phyloP scores from a whole-genome alignment of 805 yeast species.

The Kockiozyma suomiensis region DNA sequence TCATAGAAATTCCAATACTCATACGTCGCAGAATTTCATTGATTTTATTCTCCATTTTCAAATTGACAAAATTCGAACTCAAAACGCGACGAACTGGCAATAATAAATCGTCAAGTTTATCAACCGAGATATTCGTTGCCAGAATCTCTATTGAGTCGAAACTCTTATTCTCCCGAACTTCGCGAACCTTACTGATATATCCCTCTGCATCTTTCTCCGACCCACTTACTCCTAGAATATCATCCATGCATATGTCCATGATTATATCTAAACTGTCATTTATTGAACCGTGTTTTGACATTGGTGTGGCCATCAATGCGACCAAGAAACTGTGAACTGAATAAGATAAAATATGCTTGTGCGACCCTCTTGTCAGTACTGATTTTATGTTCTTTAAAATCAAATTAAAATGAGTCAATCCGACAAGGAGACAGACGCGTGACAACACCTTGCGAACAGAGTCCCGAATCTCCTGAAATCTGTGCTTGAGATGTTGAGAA shows the following conservation, averaged over 20 bases:
- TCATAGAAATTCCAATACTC: conserved; percentile 76
- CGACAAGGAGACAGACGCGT: conserved; percentile 63
- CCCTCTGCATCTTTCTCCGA: conserved; percentile 95
- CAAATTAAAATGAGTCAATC: conserved; percentile 72
- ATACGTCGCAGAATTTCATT: conserved; percentile 78
- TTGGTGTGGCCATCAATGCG: conserved; percentile 47
- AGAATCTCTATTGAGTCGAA: conserved; percentile 82
- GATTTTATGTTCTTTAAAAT: conserved; percentile 74
- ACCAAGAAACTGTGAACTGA: conserved; percentile 76
- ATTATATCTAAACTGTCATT: conserved; percentile 63
- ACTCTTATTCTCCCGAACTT: conserved; percentile 86
- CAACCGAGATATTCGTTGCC: conserved; percentile 62
- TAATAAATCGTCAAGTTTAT: conserved; percentile 58
- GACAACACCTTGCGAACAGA: conserved; percentile 76
- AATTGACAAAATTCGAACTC: conserved; percentile 63
- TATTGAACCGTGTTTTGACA: conserved; percentile 67
- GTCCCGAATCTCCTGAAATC: conserved; percentile 86
- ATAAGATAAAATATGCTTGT: conserved; percentile 86
- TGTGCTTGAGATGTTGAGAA: conserved; percentile 85
- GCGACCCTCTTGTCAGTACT: conserved; percentile 87
- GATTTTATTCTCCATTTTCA: conserved; percentile 70
- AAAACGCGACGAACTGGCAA: conserved; percentile 67
- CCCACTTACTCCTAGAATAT: conserved; percentile 87
- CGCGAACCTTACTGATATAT: conserved; percentile 81
- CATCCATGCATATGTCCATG: conserved; percentile 82